Evolutionary conservation across 2,329 filamentous ascomycete genomes (phyloP).

Genomic region (Raffaelea arxii): DNA sequence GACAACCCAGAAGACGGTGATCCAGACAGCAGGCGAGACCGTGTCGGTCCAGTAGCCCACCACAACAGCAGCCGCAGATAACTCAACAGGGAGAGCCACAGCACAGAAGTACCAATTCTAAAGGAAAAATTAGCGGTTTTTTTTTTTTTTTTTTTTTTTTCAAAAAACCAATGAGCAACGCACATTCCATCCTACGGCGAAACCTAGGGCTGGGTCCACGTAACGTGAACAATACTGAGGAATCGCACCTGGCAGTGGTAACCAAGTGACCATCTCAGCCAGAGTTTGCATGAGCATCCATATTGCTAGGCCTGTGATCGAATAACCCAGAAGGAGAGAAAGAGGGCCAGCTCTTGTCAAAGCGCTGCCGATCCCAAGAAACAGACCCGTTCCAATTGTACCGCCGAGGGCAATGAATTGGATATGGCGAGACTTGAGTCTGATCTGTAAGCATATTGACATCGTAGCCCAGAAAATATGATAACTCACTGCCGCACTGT

Average conservation of each 20-base stretch:
- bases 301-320: conserved; percentile 32
- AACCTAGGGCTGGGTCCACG: conserved; percentile 36
- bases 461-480: no score
- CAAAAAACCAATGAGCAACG: no score
- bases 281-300: conserved; percentile 32
- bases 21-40: conserved; percentile 27
- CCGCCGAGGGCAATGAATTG: conserved; percentile 38
- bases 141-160: no score
- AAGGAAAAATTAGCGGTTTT: no score
- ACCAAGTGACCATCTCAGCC: conserved; percentile 51
- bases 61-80: conserved; percentile 33
- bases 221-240: conserved; percentile 39
- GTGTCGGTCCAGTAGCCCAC: conserved; percentile 32
- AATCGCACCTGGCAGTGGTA: conserved; percentile 46
- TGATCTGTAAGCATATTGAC: conserved; percentile 1
- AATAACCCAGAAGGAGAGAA: conserved; percentile 30
- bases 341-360: conserved; percentile 32
- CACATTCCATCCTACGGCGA: conserved; percentile 40
- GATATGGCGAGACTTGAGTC: conserved; percentile 32
- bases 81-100: conserved; percentile 33
- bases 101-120: conserved; percentile 43
- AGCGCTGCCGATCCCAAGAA: conserved; percentile 36
- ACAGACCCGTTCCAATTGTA: conserved; percentile 38
- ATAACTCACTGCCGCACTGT: no score
- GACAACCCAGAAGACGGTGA: conserved; percentile 38